Percentiles rank a stretch among this genome's conserved stretches.
These are phyloP conservation scores for Ramaria rubella DNA, from an alignment of 768 basidiomycete genomes.

Conservation along the genomic window DNA sequence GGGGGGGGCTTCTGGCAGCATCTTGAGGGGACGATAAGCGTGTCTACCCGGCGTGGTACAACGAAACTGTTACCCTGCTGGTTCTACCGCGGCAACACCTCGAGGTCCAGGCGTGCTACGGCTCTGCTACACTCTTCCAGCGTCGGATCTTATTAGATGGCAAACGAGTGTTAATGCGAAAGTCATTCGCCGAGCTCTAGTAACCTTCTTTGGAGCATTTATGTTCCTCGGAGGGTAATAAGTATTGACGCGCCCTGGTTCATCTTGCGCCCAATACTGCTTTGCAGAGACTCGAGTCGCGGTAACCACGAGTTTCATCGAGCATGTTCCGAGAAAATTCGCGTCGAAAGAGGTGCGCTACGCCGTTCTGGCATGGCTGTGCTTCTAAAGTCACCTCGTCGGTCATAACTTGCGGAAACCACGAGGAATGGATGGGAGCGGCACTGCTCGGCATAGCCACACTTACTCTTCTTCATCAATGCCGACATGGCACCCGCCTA, in stretches of 20 bases:
- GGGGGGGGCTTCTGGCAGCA: no score
- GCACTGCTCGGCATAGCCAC: neutral
- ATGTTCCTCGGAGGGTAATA: no score
- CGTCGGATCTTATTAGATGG: neutral
- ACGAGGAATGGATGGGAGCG: neutral
- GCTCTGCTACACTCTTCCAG: neutral
- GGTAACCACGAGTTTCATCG: neutral
- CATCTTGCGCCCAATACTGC: neutral
- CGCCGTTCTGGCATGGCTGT: neutral
- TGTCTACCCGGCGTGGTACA: neutral
- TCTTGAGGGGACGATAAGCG: neutral
- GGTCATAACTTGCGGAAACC: constrained; percentile 4
- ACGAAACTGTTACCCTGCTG: neutral
- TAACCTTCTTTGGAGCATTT: no score
- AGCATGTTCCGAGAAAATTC: neutral
- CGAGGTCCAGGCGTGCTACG: neutral
- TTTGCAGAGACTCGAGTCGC: neutral
- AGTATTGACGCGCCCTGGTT: no score
- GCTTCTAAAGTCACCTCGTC: neutral
- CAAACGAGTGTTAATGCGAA: neutral
- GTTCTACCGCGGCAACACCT: neutral
- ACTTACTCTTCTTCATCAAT: neutral
- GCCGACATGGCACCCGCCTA: neutral
- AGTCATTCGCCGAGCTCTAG: neutral
- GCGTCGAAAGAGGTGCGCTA: neutral